Conservation (phyloP, 495 filamentous ascomycete genomes). For the Hypoxylon fuscum region DNA sequence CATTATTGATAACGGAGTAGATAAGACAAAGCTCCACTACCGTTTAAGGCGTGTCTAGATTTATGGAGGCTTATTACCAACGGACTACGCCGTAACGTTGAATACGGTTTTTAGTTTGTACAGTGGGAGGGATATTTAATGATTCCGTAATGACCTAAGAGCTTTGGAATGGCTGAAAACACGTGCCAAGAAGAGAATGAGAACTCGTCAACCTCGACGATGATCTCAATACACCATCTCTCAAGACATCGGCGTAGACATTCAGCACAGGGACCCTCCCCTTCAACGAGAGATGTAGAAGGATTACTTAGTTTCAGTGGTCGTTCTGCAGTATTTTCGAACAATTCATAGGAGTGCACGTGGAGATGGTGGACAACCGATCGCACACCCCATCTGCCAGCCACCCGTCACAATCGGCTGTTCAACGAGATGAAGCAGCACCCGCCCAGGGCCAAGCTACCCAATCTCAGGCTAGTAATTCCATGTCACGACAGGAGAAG, state of each 20-base stretch:
- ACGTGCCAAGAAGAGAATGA: conserved; percentile 38
- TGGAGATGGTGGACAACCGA: conserved; percentile 17
- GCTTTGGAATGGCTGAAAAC: conserved; percentile 32
- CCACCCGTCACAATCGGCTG: neutral
- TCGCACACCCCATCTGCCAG: conserved; percentile 2
- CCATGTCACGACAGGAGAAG: conserved; percentile 14
- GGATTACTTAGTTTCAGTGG: neutral
- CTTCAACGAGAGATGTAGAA: neutral
- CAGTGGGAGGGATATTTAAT: too few species aligned
- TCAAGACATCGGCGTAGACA: too few species aligned
- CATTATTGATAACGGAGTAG: conserved; percentile 10
- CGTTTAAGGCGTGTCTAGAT: too few species aligned
- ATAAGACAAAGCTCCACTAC: conserved; percentile 3
- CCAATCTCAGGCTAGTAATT: conserved; percentile 2
- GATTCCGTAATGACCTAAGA: too few species aligned
- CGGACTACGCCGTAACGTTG: too few species aligned
- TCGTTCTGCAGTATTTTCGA: too few species aligned
- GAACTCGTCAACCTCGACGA: neutral
- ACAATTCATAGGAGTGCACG: neutral
- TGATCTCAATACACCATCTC: neutral
- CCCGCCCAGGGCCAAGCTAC: neutral
- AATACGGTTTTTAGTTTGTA: too few species aligned
- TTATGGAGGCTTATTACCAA: too few species aligned
- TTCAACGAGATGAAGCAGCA: conserved; percentile 7
- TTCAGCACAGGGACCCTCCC: neutral